Evolutionary conservation across 2,329 filamentous ascomycete species (phyloP), one percentile per base, ranked within the genome.

Genomic region (Cadophora sp.): DNA sequence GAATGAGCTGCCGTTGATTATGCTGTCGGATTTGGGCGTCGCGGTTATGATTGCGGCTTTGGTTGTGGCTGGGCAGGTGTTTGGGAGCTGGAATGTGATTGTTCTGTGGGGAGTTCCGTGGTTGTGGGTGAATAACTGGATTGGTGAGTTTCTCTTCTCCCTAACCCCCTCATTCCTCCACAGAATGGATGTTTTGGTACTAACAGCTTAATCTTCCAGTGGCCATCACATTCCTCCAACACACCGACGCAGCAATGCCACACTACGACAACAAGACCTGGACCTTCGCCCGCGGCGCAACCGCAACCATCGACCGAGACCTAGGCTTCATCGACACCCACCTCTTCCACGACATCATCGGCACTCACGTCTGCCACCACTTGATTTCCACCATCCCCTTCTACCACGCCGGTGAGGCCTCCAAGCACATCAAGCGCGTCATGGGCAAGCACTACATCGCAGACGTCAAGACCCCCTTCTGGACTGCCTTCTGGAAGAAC

Each of bases 191-290:
- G 14, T 37, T 37, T 4, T 8, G 34, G 14, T 43, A 14, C 40
- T 43, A 43, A 43, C 40, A 19, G 19, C 2, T 16, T 3, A 16
- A 16, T 6, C 2, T 16, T 43, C 2, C 16, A 88, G 89, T 92
- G 24, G 89, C 89, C 71, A 92, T 92, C 76, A 92, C 90, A 59
- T 92, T 91, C 79, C 88, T 92, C 24, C 90, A 92, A 79, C 90
- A 92, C 83, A 91, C 88, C 65, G 87, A 91, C 50, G 76, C 73
- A 16, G 77, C 79, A 29, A 81, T 89, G 60, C 84, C 84, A 22
- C 86, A 90, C 78, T 90, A 88, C 76, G 83, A 86, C 29, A 83
- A 83, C 53, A 82, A 85, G 22, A 81, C 81, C 65, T 91, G 88
- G 88, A 87, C 85, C 26, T 91, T 86, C 73, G 83, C 87, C 69